Evolutionary conservation across 177 flowering plant genomes (phyloP).

Genomic region (Vitis hybrid): DNA sequence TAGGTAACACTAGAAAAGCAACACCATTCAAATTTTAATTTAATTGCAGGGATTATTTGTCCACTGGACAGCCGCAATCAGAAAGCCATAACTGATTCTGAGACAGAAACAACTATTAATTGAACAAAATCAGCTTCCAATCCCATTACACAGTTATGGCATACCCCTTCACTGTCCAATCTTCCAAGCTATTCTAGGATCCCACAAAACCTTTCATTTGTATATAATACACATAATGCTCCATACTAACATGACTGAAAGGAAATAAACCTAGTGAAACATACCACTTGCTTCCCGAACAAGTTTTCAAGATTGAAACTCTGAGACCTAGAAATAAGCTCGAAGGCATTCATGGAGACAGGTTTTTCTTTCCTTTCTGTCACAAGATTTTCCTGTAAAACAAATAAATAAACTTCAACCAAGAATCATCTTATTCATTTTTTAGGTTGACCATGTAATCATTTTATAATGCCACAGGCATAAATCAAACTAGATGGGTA

Average conservation of each 20-base stretch:
- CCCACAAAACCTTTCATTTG: neutral
- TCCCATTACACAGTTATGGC: neutral
- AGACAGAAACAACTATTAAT: neutral
- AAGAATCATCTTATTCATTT: neutral
- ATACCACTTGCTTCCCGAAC: conserved; percentile 68
- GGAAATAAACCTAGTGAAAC: conserved; percentile 7
- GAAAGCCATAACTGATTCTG: neutral
- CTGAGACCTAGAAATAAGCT: conserved; percentile 76
- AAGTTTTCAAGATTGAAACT: conserved; percentile 73
- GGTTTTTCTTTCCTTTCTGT: conserved; percentile 87
- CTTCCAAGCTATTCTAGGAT: neutral
- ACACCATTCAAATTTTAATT: neutral
- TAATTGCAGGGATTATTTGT: too few species aligned
- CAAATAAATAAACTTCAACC: conserved; percentile 2
- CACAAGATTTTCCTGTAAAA: conserved; percentile 65
- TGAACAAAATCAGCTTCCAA: neutral
- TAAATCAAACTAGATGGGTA: neutral
- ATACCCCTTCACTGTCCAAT: neutral
- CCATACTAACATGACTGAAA: too few species aligned
- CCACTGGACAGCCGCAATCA: neutral
- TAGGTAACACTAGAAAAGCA: neutral
- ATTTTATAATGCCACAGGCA: neutral
- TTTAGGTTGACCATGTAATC: neutral
- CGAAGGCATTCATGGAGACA: conserved; percentile 88
- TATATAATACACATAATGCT: too few species aligned